Evolutionary conservation across 2,329 filamentous ascomycete genomes (phyloP), one percentile per base, ranked within the genome.

Genomic region (Alternaria burnsii): DNA sequence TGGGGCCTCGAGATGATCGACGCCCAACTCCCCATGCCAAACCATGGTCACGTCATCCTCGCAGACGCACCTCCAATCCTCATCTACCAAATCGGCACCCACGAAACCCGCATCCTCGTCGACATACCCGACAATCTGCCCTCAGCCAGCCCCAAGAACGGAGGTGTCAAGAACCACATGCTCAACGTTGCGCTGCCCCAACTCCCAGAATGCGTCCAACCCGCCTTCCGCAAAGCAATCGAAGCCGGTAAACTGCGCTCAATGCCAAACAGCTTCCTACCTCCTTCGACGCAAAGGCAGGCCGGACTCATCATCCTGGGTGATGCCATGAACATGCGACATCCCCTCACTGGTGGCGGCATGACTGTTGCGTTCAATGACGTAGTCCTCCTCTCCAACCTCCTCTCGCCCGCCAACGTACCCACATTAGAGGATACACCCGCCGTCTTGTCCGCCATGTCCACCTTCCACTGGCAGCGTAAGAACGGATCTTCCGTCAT

Each of bases 321-420:
- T 60, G 95, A 99, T 77, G 94, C 95, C 14, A 90, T 97, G 85
- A 99, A 99, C 83, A 99, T 99, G 95, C 91, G 95, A n/a, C 95
- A 99, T 80, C 95, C 95, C 2, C 85, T 99, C 12, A 99, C 95
- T 0, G 95, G 95, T 54, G 95, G 95, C 67, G 95, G 95, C 71
- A 99, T 99, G 95, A 98, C 94, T 0, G 95, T 98, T 2, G 95
- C 93, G 1, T 91, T 99, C 79, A 97, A 94, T 81, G 95, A 99
- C 75, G 94, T 92, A 1, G 86, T 95, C 11, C 80, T 96, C 1
- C 85, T 99, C 26, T 83, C 90, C 1, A 85, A 90, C 9, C 83
- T 97, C 22, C 86, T 99, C 2, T 84, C 87, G 38, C 93, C 93
- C 0, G 81, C 85, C 40, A 79, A 81, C 8, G 85, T 97, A 0